Base-by-base conservation (phyloP, 345 rosid genomes). In the Eucalyptus coolabah region DNA sequence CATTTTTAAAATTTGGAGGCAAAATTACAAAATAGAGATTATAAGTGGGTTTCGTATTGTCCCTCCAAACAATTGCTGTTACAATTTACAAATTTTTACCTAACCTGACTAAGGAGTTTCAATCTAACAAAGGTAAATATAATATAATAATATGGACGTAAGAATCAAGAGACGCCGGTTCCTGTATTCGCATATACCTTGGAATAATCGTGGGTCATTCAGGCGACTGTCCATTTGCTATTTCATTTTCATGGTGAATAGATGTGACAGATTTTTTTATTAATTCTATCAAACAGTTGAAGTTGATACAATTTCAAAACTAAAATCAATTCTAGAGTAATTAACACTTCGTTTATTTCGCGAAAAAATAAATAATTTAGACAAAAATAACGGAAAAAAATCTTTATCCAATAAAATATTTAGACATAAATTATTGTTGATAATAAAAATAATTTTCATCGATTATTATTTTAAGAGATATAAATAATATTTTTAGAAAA, bases 401-500 rank as follows among this genome's bases (percentile, higher is more conserved):
- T 10, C 8, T 59, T 28, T 6, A 30, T 26, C n/a, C 32, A 63
- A 3, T 1, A 28, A 60, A 28, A 28, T 5, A 28, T 60, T 63
- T 28, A 63, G 0, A 3, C 1, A 63, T 63, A 63, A 63, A 63
- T 63, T 13, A 13, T 2, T 13, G 0, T 63, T 2, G 2, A 13
- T 13, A 63, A 63, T 6, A 13, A 63, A 63, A 63, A 28, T 5
- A 63, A 28, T 12, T 28, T 12, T 30, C 8, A 30, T 63, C 0
- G 8, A 63, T 63, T 28, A 13, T 63, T 13, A 63, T 30, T 63
- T 13, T 30, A 28, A 13, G 32, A 63, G 34, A 63, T 63, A 30
- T 0, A 63, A 10, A 6, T 13, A 2, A 63, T 63, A 28, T 0
- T 56, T 56, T 24, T 10, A 24, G 3, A 11, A 56, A 56, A 24